Evolutionary conservation across 1,139 yeast species (phyloP).

Genomic region (Geotrichum histeridarum): DNA sequence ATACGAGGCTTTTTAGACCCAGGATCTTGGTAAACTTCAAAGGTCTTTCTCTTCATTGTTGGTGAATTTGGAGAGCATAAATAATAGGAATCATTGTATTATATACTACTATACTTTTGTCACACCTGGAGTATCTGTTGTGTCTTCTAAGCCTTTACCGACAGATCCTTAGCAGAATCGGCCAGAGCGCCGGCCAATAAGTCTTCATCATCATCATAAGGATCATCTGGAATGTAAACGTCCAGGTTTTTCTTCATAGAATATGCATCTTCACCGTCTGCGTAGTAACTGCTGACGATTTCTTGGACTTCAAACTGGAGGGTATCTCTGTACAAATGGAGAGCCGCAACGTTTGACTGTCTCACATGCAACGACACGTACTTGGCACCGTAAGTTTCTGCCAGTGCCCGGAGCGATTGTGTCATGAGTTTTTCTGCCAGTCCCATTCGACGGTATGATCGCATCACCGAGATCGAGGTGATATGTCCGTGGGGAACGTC

Average conservation of each 20-base stretch:
- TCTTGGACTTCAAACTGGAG: slow-evolving; percentile 71
- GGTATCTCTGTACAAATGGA: slow-evolving; percentile 85
- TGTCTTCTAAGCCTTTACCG: slow-evolving; percentile 2
- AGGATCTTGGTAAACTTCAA: not conserved
- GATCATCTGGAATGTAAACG: slow-evolving; percentile 23
- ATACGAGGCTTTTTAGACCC: slow-evolving; percentile 1
- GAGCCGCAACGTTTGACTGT: slow-evolving; percentile 88
- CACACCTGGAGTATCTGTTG: not conserved
- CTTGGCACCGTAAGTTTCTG: slow-evolving; percentile 76
- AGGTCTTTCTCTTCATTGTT: not conserved
- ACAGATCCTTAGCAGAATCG: slow-evolving; percentile 12
- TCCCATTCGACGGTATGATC: slow-evolving; percentile 93
- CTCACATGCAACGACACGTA: slow-evolving; percentile 91
- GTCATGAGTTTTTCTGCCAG: slow-evolving; percentile 90
- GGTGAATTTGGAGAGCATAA: too few species aligned
- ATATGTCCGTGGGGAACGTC: slow-evolving; percentile 86
- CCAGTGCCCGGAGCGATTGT: slow-evolving; percentile 74
- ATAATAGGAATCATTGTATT: too few species aligned
- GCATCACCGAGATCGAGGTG: slow-evolving; percentile 89
- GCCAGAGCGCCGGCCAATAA: slow-evolving; percentile 27
- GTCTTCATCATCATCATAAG: slow-evolving; percentile 32
- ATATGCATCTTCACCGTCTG: slow-evolving; percentile 98
- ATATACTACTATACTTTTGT: not conserved
- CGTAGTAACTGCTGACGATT: slow-evolving; percentile 83
- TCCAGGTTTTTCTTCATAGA: slow-evolving; percentile 57